Evolutionary conservation across 163 green algal species (phyloP).

Genomic region (Scenedesmus sp.): DNA sequence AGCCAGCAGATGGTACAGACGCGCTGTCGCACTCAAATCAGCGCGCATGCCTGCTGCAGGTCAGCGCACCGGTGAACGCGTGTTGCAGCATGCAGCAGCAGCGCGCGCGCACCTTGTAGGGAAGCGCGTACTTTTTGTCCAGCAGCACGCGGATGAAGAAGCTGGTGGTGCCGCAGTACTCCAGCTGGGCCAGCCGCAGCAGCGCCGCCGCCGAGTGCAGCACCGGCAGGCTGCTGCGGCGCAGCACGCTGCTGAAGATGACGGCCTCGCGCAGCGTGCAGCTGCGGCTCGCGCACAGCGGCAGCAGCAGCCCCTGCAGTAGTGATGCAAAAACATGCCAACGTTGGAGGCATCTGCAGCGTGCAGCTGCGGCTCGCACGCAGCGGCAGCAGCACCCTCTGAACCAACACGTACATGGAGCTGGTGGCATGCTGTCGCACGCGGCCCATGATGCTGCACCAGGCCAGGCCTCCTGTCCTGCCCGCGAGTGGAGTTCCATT

Average conservation of each 20-base stretch:
- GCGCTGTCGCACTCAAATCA: neutral
- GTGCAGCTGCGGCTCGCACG: constrained; percentile 88
- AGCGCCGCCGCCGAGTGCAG: constrained; percentile 95
- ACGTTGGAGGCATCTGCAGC: neutral
- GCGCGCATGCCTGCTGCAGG: no score
- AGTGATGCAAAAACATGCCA: neutral
- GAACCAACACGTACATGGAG: no score
- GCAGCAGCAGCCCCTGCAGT: constrained; percentile 91
- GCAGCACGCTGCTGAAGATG: constrained; percentile 89
- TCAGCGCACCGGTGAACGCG: no score
- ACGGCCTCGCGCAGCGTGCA: constrained; percentile 98
- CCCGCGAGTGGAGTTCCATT: no score
- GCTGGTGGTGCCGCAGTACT: constrained; percentile 94
- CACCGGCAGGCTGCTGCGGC: constrained; percentile 86
- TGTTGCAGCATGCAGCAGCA: neutral
- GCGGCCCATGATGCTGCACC: constrained; percentile 94
- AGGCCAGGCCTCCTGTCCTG: constrained; percentile 91
- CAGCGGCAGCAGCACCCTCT: constrained; percentile 95
- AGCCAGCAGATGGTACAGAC: neutral
- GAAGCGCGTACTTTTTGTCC: constrained; percentile 99
- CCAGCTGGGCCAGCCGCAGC: constrained; percentile 84
- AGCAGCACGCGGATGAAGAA: constrained; percentile 99
- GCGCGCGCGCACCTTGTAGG: constrained; percentile 85
- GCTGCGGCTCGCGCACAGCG: constrained; percentile 86
- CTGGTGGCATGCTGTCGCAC: no score